phyloP scores from a whole-genome alignment of 2,329 filamentous ascomycete genomes.

The Paecilomyces formosus region DNA sequence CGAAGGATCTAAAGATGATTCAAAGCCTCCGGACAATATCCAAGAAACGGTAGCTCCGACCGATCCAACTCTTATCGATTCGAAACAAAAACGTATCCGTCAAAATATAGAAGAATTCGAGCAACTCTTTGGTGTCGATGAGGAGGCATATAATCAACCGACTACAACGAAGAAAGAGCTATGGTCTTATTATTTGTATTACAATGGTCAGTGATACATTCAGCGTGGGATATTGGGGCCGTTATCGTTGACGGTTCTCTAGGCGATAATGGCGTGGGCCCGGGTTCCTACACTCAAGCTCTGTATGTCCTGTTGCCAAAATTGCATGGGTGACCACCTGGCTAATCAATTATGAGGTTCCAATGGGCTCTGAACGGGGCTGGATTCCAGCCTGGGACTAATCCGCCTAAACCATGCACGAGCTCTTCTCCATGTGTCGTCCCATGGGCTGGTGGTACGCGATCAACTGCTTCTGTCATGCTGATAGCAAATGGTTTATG shows the following conservation, averaged over 20 bases:
- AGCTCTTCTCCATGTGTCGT: conserved; percentile 31
- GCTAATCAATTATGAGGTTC: conserved; percentile 17
- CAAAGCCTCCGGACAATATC: not conserved
- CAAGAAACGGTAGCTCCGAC: not conserved
- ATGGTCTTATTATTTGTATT: conserved; percentile 40
- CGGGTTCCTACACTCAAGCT: conserved; percentile 33
- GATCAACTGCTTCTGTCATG: conserved; percentile 31
- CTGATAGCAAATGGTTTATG: conserved; percentile 37
- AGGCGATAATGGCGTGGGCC: conserved; percentile 38
- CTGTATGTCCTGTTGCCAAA: conserved; percentile 15
- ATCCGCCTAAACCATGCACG: conserved; percentile 22
- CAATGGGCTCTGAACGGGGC: conserved; percentile 33
- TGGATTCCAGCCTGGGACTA: conserved; percentile 30
- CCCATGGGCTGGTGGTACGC: conserved; percentile 30
- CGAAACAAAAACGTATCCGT: conserved; percentile 10
- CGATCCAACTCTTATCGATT: not conserved
- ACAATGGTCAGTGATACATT: conserved; percentile 23
- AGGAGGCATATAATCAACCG: conserved; percentile 28
- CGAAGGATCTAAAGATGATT: not conserved
- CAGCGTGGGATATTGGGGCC: not conserved
- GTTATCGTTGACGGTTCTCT: not conserved
- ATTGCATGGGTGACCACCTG: not conserved
- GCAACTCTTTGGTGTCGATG: conserved; percentile 29
- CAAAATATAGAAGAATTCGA: conserved; percentile 23
- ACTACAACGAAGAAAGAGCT: conserved; percentile 34